These are phyloP conservation scores for Trametes gibbosa DNA, from an alignment of 768 basidiomycete species.

Conservation along the genomic window DNA sequence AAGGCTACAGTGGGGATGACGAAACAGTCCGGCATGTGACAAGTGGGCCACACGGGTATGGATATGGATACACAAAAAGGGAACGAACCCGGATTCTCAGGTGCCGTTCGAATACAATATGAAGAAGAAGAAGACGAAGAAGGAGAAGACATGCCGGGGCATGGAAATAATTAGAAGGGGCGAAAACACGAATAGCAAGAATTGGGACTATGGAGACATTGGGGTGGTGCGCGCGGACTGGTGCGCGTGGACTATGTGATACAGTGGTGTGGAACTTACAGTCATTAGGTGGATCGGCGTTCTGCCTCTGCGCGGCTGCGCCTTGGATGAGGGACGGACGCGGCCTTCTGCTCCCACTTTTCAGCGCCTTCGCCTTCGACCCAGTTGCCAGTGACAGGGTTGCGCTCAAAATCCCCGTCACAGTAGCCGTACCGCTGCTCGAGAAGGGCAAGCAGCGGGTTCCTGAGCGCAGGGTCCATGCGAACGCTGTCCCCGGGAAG, in stretches of 20 bases:
- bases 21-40: not conserved
- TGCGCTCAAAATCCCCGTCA: slow-evolving; percentile 84
- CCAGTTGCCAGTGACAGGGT: slow-evolving; percentile 65
- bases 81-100: slow-evolving; percentile 4
- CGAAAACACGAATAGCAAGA: slow-evolving; percentile 8
- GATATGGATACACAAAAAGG: slow-evolving; percentile 12
- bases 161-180: slow-evolving; percentile 11
- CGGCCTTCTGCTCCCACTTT: slow-evolving; percentile 58
- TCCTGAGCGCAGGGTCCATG: slow-evolving; percentile 85
- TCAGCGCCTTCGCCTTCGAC: slow-evolving; percentile 59
- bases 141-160: not conserved
- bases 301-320: slow-evolving; percentile 11
- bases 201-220: slow-evolving; percentile 1
- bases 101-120: slow-evolving; percentile 9
- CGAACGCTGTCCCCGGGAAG: slow-evolving; percentile 81
- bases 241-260: not conserved
- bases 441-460: slow-evolving; percentile 71
- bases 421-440: slow-evolving; percentile 72
- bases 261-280: slow-evolving; percentile 9
- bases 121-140: not conserved
- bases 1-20: slow-evolving; percentile 17
- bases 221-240: not conserved
- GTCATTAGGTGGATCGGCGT: slow-evolving; percentile 15
- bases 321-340: slow-evolving; percentile 17
- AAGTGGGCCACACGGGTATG: slow-evolving; percentile 6